A percentile compares a stretch with the other conserved stretches of the same genome.
Conservation (phyloP, 768 basidiomycete genomes). For the Tulasnella sp. region DNA sequence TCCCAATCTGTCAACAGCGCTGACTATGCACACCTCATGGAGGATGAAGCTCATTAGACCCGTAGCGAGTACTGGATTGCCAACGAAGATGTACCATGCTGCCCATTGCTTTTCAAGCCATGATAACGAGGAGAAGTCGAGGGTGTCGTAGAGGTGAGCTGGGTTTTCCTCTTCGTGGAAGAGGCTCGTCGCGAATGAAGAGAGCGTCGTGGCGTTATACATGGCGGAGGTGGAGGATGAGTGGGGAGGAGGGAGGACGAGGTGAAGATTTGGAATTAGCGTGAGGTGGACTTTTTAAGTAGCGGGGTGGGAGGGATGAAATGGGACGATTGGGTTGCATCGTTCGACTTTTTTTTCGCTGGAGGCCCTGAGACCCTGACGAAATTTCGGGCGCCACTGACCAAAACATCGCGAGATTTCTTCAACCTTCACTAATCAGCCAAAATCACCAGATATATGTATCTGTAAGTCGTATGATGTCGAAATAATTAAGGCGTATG, state of each 20-base stretch:
- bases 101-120: constrained; percentile 66
- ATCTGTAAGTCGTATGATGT: too few species aligned
- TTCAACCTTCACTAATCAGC: background rate
- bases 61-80: constrained; percentile 85
- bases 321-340: background rate
- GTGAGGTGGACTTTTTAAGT: background rate
- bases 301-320: background rate
- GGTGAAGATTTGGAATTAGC: background rate
- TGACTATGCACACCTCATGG: constrained; percentile 63
- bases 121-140: constrained; percentile 15
- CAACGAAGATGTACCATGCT: constrained; percentile 74
- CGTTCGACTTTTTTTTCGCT: background rate
- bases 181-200: background rate
- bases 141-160: constrained; percentile 9
- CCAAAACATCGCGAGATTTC: background rate
- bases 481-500: too few species aligned
- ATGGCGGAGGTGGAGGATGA: background rate
- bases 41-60: constrained; percentile 85
- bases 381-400: background rate
- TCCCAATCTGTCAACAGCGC: background rate
- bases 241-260: background rate
- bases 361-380: background rate
- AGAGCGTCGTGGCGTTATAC: constrained; percentile 11
- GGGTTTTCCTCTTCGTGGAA: constrained; percentile 9
- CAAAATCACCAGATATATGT: background rate